Evolutionary conservation across 345 rosid genomes (phyloP), one percentile per base, ranked within the genome.

Genomic region (Capsella bursapastoris): DNA sequence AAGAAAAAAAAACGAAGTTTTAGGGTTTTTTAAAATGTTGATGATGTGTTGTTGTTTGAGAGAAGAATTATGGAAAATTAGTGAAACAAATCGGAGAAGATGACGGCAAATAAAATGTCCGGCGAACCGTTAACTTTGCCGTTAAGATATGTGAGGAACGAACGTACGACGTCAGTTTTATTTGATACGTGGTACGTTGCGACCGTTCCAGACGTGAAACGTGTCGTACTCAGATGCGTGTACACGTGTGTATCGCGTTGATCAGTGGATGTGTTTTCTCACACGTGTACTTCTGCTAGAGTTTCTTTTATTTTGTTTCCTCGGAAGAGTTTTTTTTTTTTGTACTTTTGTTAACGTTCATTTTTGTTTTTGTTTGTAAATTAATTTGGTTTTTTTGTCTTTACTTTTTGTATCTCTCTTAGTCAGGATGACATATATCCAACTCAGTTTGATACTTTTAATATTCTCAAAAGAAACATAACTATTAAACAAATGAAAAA

Each of bases 161-260:
- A 67, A 53, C 57, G 74, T 68, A 76, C 70, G 14, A 45, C 79
- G 70, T 69, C 13, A 35, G 74, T 61, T 68, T 44, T 75, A 22
- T 41, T 3, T 7, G 31, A 76, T 76, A 76, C 79, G 79, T 76
- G 75, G 79, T 62, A 76, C 52, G 75, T 62, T 76, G 43, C 43
- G 70, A 76, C 79, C 65, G 74, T 69, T 76, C 58, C 29, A 76
- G 75, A 53, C 6, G 40, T 62, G 70, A 55, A 35, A 76, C 75
- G 79, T 76, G 70, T 76, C 75, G 57, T 11, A 5, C 29, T 6
- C 14, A 8, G 35, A 63, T 3, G 65, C 1, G 43, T 34, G 22
- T 62, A 35, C 41, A 53, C 64, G 65, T 76, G 75, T 44, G 51
- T 11, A 0, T 14, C 6, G 44, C 25, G 56, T 43, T 31, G 38